Evolutionary conservation across 2,329 filamentous ascomycete genomes (phyloP).

Genomic region (Coleophoma crateriformis): DNA sequence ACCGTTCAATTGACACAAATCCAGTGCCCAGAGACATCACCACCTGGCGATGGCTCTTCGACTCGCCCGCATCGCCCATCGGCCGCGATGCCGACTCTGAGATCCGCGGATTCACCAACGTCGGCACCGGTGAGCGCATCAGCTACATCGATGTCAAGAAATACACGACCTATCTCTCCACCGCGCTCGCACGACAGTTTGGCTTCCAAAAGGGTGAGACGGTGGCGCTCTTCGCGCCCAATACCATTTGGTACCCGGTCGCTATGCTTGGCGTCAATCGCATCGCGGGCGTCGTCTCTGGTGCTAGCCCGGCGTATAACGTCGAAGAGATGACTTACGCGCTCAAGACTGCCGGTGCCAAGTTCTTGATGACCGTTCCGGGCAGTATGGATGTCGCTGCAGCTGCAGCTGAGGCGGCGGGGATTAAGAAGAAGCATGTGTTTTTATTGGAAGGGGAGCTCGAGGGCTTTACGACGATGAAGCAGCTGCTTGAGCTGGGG

Average conservation of each 20-base stretch:
- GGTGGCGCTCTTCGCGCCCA: constrained; percentile 56
- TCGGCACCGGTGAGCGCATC: constrained; percentile 50
- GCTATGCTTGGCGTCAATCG: constrained; percentile 51
- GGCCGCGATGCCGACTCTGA: constrained; percentile 17
- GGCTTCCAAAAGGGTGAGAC: constrained; percentile 48
- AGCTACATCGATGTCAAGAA: constrained; percentile 52
- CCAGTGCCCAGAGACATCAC: constrained; percentile 47
- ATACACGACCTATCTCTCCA: constrained; percentile 52
- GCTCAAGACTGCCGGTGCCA: constrained; percentile 49
- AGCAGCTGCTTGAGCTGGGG: constrained; percentile 30
- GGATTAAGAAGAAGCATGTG: constrained; percentile 43
- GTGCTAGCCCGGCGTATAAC: constrained; percentile 60
- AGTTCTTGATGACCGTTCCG: constrained; percentile 51
- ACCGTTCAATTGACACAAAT: background rate
- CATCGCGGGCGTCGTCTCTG: constrained; percentile 49
- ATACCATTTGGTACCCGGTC: constrained; percentile 63
- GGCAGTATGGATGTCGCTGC: constrained; percentile 48
- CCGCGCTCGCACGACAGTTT: constrained; percentile 50
- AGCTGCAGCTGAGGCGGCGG: constrained; percentile 46
- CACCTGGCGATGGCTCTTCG: constrained; percentile 58
- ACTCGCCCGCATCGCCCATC: constrained; percentile 43
- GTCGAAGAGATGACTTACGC: constrained; percentile 64
- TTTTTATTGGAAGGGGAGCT: constrained; percentile 51
- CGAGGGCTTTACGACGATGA: constrained; percentile 41
- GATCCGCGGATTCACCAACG: constrained; percentile 43